Conservation (phyloP, 1,139 yeast species). For the Hansenula anomala region DNA sequence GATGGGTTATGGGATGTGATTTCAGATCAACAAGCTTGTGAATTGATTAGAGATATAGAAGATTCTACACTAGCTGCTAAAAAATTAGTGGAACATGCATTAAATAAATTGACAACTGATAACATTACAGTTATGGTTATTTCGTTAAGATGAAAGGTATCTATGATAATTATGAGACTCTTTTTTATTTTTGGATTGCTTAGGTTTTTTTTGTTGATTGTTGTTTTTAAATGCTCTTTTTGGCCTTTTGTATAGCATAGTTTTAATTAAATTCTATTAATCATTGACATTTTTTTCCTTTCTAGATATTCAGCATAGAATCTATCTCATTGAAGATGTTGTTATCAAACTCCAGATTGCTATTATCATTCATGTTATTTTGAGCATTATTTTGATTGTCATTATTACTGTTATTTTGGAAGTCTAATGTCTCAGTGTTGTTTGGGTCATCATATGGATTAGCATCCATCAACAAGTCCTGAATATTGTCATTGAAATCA, state of each 20-base stretch:
- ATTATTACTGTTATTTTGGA: conserved; percentile 3
- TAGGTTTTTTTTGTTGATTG: not conserved
- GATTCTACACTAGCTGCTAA: conserved; percentile 70
- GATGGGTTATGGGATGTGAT: conserved; percentile 97
- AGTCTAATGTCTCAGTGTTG: conserved; percentile 4
- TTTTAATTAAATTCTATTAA: too few relatives aligned
- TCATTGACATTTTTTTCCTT: not conserved
- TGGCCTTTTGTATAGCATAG: not conserved
- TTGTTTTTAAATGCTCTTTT: not conserved
- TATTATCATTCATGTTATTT: conserved; percentile 12
- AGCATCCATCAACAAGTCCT: conserved; percentile 20
- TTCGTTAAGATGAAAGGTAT: conserved; percentile 11
- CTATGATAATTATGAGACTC: too few relatives aligned
- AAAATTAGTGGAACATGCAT: conserved; percentile 67
- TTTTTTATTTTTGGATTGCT: too few relatives aligned
- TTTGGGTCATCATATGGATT: conserved; percentile 8
- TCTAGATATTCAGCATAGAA: conserved; percentile 25
- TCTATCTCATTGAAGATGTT: conserved; percentile 22
- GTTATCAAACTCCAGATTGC: conserved; percentile 23
- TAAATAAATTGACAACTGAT: conserved; percentile 80
- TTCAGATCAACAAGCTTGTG: conserved; percentile 76
- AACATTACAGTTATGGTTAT: conserved; percentile 92
- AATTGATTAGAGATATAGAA: conserved; percentile 47
- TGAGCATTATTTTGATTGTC: conserved; percentile 5
- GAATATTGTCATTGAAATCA: conserved; percentile 18